These are phyloP conservation scores for Lecanoromycetidae sp. DNA, from an alignment of 2,329 filamentous ascomycete genomes.

Conservation along the genomic window DNA sequence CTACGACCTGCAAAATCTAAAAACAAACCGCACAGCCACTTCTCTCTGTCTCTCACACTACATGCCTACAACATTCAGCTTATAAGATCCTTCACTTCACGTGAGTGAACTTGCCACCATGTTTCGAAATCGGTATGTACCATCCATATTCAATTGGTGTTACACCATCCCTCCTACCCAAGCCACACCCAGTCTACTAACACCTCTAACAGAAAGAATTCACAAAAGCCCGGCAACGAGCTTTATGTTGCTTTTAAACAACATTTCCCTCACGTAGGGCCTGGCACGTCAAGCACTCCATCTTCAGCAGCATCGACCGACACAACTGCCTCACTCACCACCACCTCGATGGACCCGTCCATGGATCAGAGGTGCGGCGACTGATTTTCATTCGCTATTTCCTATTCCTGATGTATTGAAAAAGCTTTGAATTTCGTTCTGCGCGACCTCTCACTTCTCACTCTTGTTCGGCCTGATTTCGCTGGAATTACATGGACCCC, in stretches of 20 bases:
- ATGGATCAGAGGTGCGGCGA: conserved; percentile 18
- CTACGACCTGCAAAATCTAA: conserved; percentile 11
- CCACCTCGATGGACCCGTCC: conserved; percentile 14
- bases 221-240: conserved; percentile 76
- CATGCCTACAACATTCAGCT: conserved; percentile 4
- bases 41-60: neutral
- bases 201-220: conserved; percentile 47
- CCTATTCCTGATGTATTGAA: neutral
- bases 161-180: neutral
- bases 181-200: neutral
- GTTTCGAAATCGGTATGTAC: conserved; percentile 19
- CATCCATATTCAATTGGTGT: neutral
- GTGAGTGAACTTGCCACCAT: conserved; percentile 5
- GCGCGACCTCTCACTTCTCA: neutral
- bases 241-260: conserved; percentile 74
- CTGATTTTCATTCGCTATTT: conserved; percentile 3
- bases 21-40: conserved; percentile 15
- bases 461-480: neutral
- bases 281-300: conserved; percentile 37
- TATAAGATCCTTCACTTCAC: neutral
- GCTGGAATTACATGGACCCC: neutral
- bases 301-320: conserved; percentile 28
- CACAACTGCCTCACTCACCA: conserved; percentile 22
- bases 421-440: neutral
- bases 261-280: conserved; percentile 62